phyloP scores from a whole-genome alignment of 2,329 filamentous ascomycete species.

The Sarocladium kiliense region DNA sequence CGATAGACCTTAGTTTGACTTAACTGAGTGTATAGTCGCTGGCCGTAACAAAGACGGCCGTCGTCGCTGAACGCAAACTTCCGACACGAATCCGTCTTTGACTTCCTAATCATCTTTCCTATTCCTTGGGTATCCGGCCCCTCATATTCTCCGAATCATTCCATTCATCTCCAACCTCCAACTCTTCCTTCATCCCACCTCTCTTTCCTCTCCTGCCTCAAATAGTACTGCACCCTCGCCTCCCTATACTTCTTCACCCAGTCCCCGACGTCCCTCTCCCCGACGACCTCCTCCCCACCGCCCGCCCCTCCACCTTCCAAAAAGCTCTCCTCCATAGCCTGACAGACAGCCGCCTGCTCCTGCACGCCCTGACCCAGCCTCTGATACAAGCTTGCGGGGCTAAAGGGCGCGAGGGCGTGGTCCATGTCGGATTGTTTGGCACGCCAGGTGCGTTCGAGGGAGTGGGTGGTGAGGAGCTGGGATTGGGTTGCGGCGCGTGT shows the following conservation, averaged over 20 bases:
- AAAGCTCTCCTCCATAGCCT: slow-evolving; percentile 88
- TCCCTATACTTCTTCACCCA: slow-evolving; percentile 81
- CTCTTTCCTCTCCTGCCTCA: slow-evolving; percentile 80
- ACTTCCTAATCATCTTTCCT: too few species aligned
- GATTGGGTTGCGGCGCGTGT: slow-evolving; percentile 71
- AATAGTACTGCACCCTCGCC: slow-evolving; percentile 70
- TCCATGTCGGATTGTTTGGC: slow-evolving; percentile 89
- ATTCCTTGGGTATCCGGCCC: background rate
- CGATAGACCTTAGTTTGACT: too few species aligned
- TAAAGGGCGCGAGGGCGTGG: slow-evolving; percentile 74
- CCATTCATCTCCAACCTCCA: slow-evolving; percentile 77
- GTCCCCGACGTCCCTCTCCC: slow-evolving; percentile 72
- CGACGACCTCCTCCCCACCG: slow-evolving; percentile 31
- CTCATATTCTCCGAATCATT: background rate
- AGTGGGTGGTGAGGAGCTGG: slow-evolving; percentile 75
- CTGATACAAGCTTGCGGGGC: slow-evolving; percentile 81
- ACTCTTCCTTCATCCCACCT: slow-evolving; percentile 95
- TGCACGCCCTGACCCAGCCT: slow-evolving; percentile 68
- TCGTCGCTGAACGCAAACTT: too few species aligned
- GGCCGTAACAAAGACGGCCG: too few species aligned
- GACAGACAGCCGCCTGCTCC: slow-evolving; percentile 78
- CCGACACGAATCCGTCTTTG: too few species aligned
- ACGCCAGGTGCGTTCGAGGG: slow-evolving; percentile 87
- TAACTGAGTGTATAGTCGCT: too few species aligned
- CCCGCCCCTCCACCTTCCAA: slow-evolving; percentile 50